A percentile compares a stretch with the other conserved stretches of the same genome.
phyloP scores from a whole-genome alignment of 1,284 basidiomycete genomes.

The Peniophora sp. region DNA sequence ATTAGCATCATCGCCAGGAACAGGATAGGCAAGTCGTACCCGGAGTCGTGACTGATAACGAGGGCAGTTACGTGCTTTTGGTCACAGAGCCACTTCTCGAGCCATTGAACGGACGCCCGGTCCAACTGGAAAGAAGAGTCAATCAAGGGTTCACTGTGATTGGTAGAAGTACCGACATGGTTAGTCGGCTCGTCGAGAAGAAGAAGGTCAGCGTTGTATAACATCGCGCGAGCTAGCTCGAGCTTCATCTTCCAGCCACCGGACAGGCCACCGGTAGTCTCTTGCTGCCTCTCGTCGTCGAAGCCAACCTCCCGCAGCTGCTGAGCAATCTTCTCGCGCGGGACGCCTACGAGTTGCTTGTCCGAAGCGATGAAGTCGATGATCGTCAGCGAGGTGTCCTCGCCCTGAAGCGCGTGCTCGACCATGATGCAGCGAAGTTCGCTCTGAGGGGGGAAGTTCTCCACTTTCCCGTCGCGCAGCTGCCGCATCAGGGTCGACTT shows the following conservation, averaged over 20 bases:
- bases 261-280: constrained; percentile 85
- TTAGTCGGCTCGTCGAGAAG: constrained; percentile 93
- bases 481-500: constrained; percentile 97
- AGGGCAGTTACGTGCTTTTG: constrained; percentile 86
- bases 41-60: constrained; percentile 96
- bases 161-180: constrained; percentile 52
- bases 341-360: constrained; percentile 48
- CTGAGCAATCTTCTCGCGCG: constrained; percentile 64
- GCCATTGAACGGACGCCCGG: constrained; percentile 86
- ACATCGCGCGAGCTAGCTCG: constrained; percentile 89
- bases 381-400: constrained; percentile 75
- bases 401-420: constrained; percentile 91
- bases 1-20: constrained; percentile 3
- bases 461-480: constrained; percentile 89
- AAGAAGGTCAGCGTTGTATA: constrained; percentile 92
- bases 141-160: constrained; percentile 10
- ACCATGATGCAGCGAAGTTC: constrained; percentile 91
- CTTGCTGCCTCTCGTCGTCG: constrained; percentile 78
- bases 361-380: constrained; percentile 87
- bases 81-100: constrained; percentile 82
- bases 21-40: constrained; percentile 39
- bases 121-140: constrained; percentile 53
- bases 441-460: constrained; percentile 90
- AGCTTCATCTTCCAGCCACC: constrained; percentile 99
- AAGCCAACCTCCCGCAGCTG: constrained; percentile 89